A percentile compares a stretch with the other conserved stretches of the same genome.
phyloP scores from a whole-genome alignment of 306 rosid genomes.

The Vigna radiata region DNA sequence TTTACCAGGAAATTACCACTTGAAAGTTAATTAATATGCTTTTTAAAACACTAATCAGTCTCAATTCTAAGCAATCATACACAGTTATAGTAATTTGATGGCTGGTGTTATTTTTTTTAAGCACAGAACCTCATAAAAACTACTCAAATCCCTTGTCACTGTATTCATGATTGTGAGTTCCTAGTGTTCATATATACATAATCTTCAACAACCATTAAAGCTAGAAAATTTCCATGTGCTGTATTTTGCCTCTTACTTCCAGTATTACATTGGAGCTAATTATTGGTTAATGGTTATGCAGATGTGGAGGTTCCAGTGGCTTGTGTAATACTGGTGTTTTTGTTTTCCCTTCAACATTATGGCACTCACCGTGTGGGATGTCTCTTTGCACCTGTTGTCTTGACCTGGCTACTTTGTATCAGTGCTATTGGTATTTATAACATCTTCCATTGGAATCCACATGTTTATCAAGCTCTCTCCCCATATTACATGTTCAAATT shows the following conservation, averaged over 20 bases:
- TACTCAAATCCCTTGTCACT: neutral
- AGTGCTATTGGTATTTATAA: slow-evolving; percentile 88
- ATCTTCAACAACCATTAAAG: slow-evolving; percentile 7
- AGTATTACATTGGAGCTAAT: slow-evolving; percentile 1
- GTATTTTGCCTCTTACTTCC: neutral
- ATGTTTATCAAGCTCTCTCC: slow-evolving; percentile 87
- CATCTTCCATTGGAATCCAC: slow-evolving; percentile 87
- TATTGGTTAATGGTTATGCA: slow-evolving; percentile 58
- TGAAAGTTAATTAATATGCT: slow-evolving; percentile 33
- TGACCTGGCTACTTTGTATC: slow-evolving; percentile 91
- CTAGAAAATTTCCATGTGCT: neutral
- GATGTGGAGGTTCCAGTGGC: slow-evolving; percentile 95
- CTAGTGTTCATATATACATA: neutral
- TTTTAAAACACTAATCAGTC: slow-evolving; percentile 37
- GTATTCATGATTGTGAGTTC: neutral
- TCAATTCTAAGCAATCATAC: slow-evolving; percentile 23
- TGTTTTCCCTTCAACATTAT: slow-evolving; percentile 91
- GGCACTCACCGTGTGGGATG: slow-evolving; percentile 90
- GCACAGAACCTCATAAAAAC: neutral
- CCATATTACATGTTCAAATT: slow-evolving; percentile 95
- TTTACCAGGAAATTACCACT: slow-evolving; percentile 37
- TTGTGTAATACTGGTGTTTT: slow-evolving; percentile 73
- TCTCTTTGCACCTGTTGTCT: slow-evolving; percentile 89
- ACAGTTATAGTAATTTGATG: slow-evolving; percentile 5
- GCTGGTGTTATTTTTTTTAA: neutral